These are phyloP conservation scores for Daldinia grandis DNA, from an alignment of 495 filamentous ascomycete species.

Conservation along the genomic window DNA sequence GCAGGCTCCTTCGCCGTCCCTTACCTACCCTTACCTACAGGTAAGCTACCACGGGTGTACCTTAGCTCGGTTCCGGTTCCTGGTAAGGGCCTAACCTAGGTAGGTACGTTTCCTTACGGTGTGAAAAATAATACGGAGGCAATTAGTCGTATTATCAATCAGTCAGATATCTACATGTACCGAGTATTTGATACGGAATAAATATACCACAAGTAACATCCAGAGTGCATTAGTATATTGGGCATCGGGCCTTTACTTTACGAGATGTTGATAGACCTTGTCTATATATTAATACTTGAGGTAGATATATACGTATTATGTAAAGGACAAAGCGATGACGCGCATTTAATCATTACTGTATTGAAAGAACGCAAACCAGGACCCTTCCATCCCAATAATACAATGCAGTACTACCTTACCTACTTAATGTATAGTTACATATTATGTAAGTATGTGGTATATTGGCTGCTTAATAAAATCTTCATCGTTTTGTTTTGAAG, in stretches of 20 bases:
- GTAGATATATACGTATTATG: neutral
- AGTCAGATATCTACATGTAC: slow-evolving; percentile 2
- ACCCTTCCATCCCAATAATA: neutral
- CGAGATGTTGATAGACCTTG: neutral
- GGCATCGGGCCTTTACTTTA: neutral
- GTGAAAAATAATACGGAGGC: neutral
- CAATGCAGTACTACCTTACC: neutral
- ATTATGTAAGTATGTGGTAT: neutral
- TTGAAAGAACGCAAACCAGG: neutral
- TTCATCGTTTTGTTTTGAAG: neutral
- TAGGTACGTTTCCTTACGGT: slow-evolving; percentile 9
- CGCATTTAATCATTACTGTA: slow-evolving; percentile 12
- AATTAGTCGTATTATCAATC: neutral
- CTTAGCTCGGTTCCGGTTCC: slow-evolving; percentile 17
- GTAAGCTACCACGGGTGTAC: slow-evolving; percentile 8
- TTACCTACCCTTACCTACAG: slow-evolving; percentile 15
- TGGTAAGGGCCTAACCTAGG: no score
- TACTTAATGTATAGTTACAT: neutral
- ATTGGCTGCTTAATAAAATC: neutral
- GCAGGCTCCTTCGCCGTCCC: slow-evolving; percentile 23
- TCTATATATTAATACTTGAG: neutral
- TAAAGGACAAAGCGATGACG: slow-evolving; percentile 8
- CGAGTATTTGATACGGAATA: neutral
- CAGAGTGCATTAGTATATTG: neutral
- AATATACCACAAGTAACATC: neutral